phyloP scores from a whole-genome alignment of 495 filamentous ascomycete species.

The Aspergillus coremiiformis region DNA sequence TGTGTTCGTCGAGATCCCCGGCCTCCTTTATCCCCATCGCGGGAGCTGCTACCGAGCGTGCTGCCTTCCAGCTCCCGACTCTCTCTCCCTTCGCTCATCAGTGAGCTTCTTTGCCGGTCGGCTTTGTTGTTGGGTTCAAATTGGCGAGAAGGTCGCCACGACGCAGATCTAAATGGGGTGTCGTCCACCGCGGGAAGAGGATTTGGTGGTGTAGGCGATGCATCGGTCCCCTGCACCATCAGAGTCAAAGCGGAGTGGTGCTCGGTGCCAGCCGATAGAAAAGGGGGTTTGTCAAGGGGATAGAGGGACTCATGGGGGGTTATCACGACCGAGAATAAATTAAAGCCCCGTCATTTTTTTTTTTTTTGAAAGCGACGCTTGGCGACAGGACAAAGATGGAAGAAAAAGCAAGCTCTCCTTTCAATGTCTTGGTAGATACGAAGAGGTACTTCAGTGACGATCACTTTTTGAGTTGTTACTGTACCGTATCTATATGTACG shows the following conservation, averaged over 20 bases:
- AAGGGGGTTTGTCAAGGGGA: slow-evolving; percentile 16
- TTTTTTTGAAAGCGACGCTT: background rate
- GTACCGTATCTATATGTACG: background rate
- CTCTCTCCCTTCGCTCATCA: slow-evolving; percentile 26
- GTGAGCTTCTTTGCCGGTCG: slow-evolving; percentile 13
- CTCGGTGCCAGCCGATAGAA: slow-evolving; percentile 19
- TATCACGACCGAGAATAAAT: background rate
- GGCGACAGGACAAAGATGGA: background rate
- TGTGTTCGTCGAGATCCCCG: slow-evolving; percentile 26
- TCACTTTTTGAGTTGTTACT: background rate
- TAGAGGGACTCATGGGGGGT: slow-evolving; percentile 18
- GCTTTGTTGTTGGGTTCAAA: slow-evolving; percentile 14
- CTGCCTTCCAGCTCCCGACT: slow-evolving; percentile 37
- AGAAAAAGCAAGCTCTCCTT: background rate
- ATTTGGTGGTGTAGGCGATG: slow-evolving; percentile 8
- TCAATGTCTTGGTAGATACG: no score
- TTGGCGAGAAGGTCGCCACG: slow-evolving; percentile 4
- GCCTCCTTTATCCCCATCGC: slow-evolving; percentile 27
- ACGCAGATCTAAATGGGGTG: slow-evolving; percentile 2
- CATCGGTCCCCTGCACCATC: slow-evolving; percentile 23
- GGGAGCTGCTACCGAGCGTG: slow-evolving; percentile 36
- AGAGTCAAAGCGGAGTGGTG: slow-evolving; percentile 13
- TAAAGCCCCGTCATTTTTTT: background rate
- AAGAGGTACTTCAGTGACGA: no score
- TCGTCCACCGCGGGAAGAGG: slow-evolving; percentile 16